Base-by-base conservation (phyloP, 768 basidiomycete genomes). In the Pilatotrama ljubarskyi region DNA sequence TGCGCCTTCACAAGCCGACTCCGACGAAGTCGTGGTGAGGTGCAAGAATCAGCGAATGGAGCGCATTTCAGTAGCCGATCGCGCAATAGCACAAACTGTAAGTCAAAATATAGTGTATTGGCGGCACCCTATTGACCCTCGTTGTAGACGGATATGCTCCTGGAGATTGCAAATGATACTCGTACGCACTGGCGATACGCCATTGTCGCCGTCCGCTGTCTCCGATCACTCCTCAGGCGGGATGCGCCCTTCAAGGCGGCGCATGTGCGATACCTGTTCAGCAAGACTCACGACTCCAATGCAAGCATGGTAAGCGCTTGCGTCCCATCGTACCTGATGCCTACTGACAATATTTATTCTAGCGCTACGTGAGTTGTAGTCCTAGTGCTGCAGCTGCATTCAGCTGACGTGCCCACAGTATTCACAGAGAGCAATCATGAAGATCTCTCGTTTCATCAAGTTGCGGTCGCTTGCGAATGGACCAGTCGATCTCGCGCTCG, bases 181-280 rank as follows among this genome's bases (percentile, higher is more conserved):
- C 72, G 76, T 15, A 92, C 88, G 5, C 91, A 94, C 68, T 93
- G 91, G 91, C 82, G 85, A 55, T 94, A 94, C 69, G 76, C 78
- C 6, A 87, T 91, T 41, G 83, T 84, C 37, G 88, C 90, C 10
- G 77, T 86, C 26, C 79, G 88, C 55, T 83, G 83, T 67, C 75
- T 93, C 15, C 80, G 89, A 25, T 83, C 88, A 3, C 74, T 93
- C 14, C 77, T 91, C 47, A 78, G 91, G 18, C 82, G 84, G 1
- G 91, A 94, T 70, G 68, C 67, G 0, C 81, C 86, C 13, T 71
- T 81, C 55, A 76, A 76, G 24, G 62, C 79, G 0, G 70, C 74
- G 15, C 84, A 86, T 59, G 72, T 86, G 37, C 69, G 73, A 35
- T 88, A 80, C 64, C 83, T 91, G 69, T 68, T 91, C 47, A 76